Evolutionary conservation across 2,329 filamentous ascomycete genomes (phyloP), one percentile per base, ranked within the genome.

Genomic region (Pseudopyrenochaeta lycopersici): DNA sequence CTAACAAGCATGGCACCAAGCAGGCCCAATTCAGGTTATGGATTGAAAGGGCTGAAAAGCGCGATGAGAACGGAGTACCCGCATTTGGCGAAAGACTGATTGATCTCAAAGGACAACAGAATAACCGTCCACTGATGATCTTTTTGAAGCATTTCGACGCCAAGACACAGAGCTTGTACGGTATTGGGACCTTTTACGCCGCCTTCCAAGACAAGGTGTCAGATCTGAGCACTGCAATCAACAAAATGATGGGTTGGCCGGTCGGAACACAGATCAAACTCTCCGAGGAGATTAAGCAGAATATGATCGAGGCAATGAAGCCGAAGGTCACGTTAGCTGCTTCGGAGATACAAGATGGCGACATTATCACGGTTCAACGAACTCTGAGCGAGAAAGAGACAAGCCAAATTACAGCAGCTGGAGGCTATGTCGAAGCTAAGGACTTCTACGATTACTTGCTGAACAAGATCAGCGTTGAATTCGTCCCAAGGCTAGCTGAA

Each of bases 261-360:
- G 84, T 90, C 1, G 92, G 90, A 59, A 85, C 90, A 3, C 81
- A 85, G 2, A 85, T 90, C 55, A 83, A 85, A 65, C 84, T 99
- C 18, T 98, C 88, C 79, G 95, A 99, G 83, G 95, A 99, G 80
- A 98, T 99, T 78, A 99, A 98, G 78, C 92, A 93, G 46, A 91
- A 88, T 55, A 98, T 98, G 93, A 97, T 99, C 63, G 96, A 99
- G 72, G 84, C 86, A 6, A 89, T 99, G 81, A 98, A 97, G 77
- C 85, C 89, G 0, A 98, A 97, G 78, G 88, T 92, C 70, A 92
- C 92, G 0, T 83, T 99, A 54, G 90, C 92, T 62, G 88, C 91
- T 54, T 95, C 95, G 1, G 96, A 99, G 74, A 90, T 99, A 20
- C 94, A 98, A 73, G 94, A 99, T 67, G 95, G 95, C 43, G 95